These are phyloP conservation scores for Hyphopichia homilentoma DNA, from an alignment of 805 yeast genomes.

Conservation along the genomic window DNA sequence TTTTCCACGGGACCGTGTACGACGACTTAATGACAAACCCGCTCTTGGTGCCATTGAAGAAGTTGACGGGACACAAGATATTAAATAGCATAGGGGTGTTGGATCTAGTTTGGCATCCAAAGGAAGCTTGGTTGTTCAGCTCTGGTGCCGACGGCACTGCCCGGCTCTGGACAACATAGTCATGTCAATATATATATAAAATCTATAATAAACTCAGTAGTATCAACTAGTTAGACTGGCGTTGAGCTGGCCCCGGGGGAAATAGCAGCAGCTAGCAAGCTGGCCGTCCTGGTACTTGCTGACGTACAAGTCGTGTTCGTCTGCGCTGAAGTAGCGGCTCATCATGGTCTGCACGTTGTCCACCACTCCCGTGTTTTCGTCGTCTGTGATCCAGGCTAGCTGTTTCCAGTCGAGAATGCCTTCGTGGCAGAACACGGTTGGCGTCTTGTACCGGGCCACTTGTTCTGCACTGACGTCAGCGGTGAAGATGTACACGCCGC, in stretches of 20 bases:
- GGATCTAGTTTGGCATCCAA: conserved; percentile 91
- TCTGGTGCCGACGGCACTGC: conserved; percentile 98
- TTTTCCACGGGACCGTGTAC: conserved; percentile 94
- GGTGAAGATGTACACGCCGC: conserved; percentile 39
- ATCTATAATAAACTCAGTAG: background rate
- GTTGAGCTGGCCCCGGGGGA: conserved; percentile 7
- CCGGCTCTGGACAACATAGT: conserved; percentile 87
- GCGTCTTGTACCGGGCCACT: conserved; percentile 24
- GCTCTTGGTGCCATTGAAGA: conserved; percentile 90
- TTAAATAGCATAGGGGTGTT: conserved; percentile 80
- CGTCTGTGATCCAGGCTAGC: conserved; percentile 31
- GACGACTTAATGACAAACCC: conserved; percentile 96
- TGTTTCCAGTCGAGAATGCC: conserved; percentile 43
- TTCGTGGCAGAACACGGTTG: conserved; percentile 27
- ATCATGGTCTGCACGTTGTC: conserved; percentile 30
- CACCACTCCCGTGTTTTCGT: conserved; percentile 38
- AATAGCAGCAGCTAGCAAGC: conserved; percentile 9
- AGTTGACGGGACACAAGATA: conserved; percentile 84
- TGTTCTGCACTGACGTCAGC: conserved; percentile 27
- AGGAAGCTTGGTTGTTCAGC: conserved; percentile 96
- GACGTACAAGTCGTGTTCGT: conserved; percentile 19
- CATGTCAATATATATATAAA: conserved; percentile 1
- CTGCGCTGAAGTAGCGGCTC: conserved; percentile 19
- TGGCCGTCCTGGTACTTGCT: conserved; percentile 19
- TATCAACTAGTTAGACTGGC: conserved; percentile 1